phyloP scores from a whole-genome alignment of 1,284 basidiomycete species.

The Gymnopus androsaceus region DNA sequence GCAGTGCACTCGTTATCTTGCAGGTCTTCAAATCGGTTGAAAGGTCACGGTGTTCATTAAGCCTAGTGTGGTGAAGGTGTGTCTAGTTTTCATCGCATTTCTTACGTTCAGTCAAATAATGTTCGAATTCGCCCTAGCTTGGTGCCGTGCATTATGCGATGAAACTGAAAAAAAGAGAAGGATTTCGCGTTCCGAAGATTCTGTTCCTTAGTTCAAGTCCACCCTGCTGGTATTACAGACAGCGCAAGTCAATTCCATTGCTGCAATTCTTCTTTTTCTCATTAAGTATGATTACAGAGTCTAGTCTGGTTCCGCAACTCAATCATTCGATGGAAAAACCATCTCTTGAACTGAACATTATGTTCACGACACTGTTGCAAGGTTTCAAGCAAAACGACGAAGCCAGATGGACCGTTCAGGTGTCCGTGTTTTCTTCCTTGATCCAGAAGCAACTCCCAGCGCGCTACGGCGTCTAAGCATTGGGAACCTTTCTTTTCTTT shows the following conservation, averaged over 20 bases:
- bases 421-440: slow-evolving; percentile 72
- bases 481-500: slow-evolving; percentile 17
- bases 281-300: slow-evolving; percentile 52
- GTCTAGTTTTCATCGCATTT: too few species aligned
- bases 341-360: slow-evolving; percentile 83
- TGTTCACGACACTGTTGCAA: slow-evolving; percentile 84
- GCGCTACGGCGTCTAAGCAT: slow-evolving; percentile 70
- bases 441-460: slow-evolving; percentile 76
- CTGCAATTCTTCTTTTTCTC: slow-evolving; percentile 4
- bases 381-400: slow-evolving; percentile 87
- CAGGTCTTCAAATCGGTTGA: too few species aligned
- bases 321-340: slow-evolving; percentile 92
- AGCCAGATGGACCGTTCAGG: slow-evolving; percentile 75
- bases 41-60: too few species aligned
- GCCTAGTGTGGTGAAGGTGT: too few species aligned
- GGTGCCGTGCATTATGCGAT: slow-evolving; percentile 97
- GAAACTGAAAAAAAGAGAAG: slow-evolving; percentile 99
- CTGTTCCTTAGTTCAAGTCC: slow-evolving; percentile 93
- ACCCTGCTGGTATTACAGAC: slow-evolving; percentile 88
- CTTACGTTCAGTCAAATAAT: too few species aligned
- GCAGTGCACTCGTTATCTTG: too few species aligned
- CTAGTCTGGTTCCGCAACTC: slow-evolving; percentile 96
- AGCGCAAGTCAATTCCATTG: slow-evolving; percentile 55
- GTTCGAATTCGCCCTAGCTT: slow-evolving; percentile 93
- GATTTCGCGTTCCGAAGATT: slow-evolving; percentile 98